phyloP scores from a whole-genome alignment of 345 rosid genomes.

The Eucalyptus curtisii region DNA sequence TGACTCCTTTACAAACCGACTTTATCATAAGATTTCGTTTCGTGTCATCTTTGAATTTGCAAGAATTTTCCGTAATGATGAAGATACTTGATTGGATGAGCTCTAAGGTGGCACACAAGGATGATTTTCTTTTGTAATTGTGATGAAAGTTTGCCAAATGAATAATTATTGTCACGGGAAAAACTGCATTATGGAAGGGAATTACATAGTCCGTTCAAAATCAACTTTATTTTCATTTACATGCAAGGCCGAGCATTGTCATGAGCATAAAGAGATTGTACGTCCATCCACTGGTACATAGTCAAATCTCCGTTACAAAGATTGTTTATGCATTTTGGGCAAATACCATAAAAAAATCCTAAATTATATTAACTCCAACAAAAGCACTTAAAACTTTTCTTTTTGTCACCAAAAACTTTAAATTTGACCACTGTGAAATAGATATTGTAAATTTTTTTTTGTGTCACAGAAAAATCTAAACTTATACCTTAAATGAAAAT shows the following conservation, averaged over 20 bases:
- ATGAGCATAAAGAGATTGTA: background rate
- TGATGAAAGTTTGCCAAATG: background rate
- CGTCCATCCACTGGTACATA: background rate
- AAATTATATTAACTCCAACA: too few relatives aligned
- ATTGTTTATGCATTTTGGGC: background rate
- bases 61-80: background rate
- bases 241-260: background rate
- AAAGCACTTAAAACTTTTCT: too few relatives aligned
- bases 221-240: background rate
- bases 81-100: rapidly evolving
- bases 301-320: background rate
- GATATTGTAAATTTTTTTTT: too few relatives aligned
- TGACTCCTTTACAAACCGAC: rapidly evolving
- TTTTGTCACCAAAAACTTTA: background rate
- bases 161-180: background rate
- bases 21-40: rapidly evolving
- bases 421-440: rapidly evolving
- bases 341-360: background rate
- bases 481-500: too few relatives aligned
- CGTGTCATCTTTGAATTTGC: background rate
- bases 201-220: background rate
- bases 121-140: background rate
- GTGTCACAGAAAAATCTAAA: too few relatives aligned
- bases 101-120: background rate
- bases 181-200: background rate